These are phyloP conservation scores for Paralagenidium karlingii DNA, from an alignment of 352 stramenopile genomes.

Conservation along the genomic window DNA sequence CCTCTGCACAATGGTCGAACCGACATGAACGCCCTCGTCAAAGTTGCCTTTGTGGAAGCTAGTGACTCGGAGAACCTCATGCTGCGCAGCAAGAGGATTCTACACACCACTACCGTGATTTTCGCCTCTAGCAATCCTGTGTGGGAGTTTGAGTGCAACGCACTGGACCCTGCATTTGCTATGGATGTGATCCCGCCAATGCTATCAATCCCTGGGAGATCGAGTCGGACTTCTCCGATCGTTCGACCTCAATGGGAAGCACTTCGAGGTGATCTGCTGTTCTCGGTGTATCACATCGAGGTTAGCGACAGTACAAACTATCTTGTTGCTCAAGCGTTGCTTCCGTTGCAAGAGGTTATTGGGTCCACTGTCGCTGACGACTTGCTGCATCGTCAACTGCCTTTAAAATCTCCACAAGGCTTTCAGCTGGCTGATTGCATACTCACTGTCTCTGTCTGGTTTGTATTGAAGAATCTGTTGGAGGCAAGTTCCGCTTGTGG, in stretches of 20 bases:
- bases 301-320: constrained; percentile 9
- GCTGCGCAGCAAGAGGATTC: constrained; percentile 46
- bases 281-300: constrained; percentile 31
- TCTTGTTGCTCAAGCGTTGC: constrained; percentile 37
- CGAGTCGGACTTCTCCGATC: background rate
- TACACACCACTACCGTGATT: constrained; percentile 20
- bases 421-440: too few species aligned
- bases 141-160: constrained; percentile 41
- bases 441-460: too few species aligned
- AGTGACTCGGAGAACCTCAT: constrained; percentile 17
- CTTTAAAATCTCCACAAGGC: too few species aligned
- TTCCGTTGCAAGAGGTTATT: constrained; percentile 27
- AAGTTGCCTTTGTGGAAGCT: constrained; percentile 38
- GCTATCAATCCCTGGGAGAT: too few species aligned
- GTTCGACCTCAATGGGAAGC: constrained; percentile 32
- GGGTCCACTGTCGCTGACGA: too few species aligned
- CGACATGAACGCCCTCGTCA: constrained; percentile 29
- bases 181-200: too few species aligned
- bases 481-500: too few species aligned
- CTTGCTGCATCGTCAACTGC: too few species aligned
- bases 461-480: too few species aligned
- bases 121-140: constrained; percentile 15
- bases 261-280: constrained; percentile 42
- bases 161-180: too few species aligned
- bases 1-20: too few species aligned